Conservation (phyloP, 177 flowering plant genomes). For the Vitis hybrid region DNA sequence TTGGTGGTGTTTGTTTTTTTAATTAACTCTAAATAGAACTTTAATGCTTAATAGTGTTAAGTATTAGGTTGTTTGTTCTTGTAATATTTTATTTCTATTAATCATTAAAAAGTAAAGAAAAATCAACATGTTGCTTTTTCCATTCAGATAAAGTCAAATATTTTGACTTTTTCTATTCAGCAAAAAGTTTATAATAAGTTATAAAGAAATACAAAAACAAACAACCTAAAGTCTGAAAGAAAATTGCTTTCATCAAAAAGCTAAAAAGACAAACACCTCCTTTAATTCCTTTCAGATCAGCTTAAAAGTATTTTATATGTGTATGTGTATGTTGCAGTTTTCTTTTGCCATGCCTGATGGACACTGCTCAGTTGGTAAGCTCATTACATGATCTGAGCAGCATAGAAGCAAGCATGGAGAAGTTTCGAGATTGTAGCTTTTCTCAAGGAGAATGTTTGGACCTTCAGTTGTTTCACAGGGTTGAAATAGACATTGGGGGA, state of each 20-base stretch:
- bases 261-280: too few species aligned
- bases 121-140: too few species aligned
- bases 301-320: not conserved
- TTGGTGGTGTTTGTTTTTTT: not conserved
- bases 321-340: slow-evolving; percentile 33
- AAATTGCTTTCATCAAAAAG: too few species aligned
- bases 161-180: too few species aligned
- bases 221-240: too few species aligned
- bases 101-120: too few species aligned
- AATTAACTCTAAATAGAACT: not conserved
- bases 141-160: too few species aligned
- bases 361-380: slow-evolving; percentile 22
- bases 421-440: slow-evolving; percentile 8
- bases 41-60: too few species aligned
- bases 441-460: slow-evolving; percentile 9
- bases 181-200: too few species aligned
- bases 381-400: slow-evolving; percentile 6
- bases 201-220: too few species aligned
- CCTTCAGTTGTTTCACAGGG: not conserved
- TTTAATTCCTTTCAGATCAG: not conserved
- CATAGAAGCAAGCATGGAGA: slow-evolving; percentile 18
- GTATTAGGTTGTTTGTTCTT: too few species aligned
- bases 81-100: too few species aligned
- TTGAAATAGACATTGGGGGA: slow-evolving; percentile 9
- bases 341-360: slow-evolving; percentile 31